Percentiles rank a stretch among this genome's conserved stretches.
Conservation (phyloP, 2,329 filamentous ascomycete genomes). For the Sclerotinia sclerotiorum region DNA sequence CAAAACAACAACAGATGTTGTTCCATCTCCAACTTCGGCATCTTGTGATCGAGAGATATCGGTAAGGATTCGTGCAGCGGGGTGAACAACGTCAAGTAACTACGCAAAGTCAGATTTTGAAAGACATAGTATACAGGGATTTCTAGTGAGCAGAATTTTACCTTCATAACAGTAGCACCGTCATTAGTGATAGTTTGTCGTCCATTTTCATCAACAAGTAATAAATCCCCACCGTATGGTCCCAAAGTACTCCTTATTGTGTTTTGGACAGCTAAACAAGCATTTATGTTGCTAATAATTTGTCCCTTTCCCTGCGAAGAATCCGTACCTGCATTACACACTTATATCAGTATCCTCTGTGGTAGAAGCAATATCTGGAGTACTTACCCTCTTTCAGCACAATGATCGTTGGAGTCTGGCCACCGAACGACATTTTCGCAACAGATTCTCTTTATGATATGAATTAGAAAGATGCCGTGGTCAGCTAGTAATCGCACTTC, state of each 20-base stretch:
- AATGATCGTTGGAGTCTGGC: constrained; percentile 96
- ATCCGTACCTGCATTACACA: constrained; percentile 72
- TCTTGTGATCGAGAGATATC: constrained; percentile 99
- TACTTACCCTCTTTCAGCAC: constrained; percentile 92
- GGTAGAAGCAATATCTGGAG: constrained; percentile 19
- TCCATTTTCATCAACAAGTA: constrained; percentile 95
- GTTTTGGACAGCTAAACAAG: constrained; percentile 90
- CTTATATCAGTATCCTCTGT: constrained; percentile 26
- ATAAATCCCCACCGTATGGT: constrained; percentile 92
- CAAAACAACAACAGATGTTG: constrained; percentile 93
- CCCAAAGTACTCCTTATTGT: constrained; percentile 96
- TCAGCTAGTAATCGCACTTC: neutral
- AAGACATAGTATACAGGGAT: constrained; percentile 11
- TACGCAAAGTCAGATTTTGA: constrained; percentile 42
- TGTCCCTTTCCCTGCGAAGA: constrained; percentile 96
- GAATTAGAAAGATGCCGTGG: neutral
- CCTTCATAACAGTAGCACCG: constrained; percentile 99
- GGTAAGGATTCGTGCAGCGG: constrained; percentile 92
- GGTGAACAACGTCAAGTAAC: constrained; percentile 98
- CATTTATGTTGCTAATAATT: constrained; percentile 97
- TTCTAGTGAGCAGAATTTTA: constrained; percentile 42
- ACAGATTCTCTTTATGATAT: constrained; percentile 13
- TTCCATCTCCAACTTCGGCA: constrained; percentile 96
- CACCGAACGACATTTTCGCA: constrained; percentile 82
- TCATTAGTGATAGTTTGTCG: constrained; percentile 98